These are phyloP conservation scores for Vachellia pachyceras DNA, from an alignment of 306 rosid genomes.

Conservation along the genomic window DNA sequence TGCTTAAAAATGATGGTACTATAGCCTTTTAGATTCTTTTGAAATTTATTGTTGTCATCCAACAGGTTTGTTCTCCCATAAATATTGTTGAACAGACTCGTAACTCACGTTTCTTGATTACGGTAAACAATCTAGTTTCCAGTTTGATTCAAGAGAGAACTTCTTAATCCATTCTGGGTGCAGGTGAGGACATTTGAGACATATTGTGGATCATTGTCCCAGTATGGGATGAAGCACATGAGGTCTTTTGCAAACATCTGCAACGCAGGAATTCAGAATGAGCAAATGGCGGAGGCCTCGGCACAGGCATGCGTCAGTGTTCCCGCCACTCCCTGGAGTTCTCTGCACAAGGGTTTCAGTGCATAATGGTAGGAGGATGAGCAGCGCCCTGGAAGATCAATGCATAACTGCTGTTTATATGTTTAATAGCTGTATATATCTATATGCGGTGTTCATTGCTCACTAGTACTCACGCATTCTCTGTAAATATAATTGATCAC, in stretches of 20 bases:
- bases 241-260: conserved; percentile 90
- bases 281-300: conserved; percentile 78
- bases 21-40: conserved; percentile 10
- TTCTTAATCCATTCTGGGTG: conserved; percentile 11
- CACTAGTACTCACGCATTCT: conserved; percentile 15
- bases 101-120: background rate
- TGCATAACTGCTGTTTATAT: conserved; percentile 26
- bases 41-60: conserved; percentile 19
- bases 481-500: conserved; percentile 49
- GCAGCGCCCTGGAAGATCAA: conserved; percentile 11
- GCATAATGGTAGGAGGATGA: conserved; percentile 47
- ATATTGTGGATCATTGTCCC: conserved; percentile 87
- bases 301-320: conserved; percentile 75
- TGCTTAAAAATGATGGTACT: conserved; percentile 80
- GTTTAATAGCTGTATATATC: conserved; percentile 13
- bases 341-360: conserved; percentile 76
- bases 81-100: conserved; percentile 10
- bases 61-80: background rate
- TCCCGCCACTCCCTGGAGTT: conserved; percentile 78
- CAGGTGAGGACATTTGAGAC: conserved; percentile 95
- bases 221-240: conserved; percentile 98
- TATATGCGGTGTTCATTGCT: conserved; percentile 2
- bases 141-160: conserved; percentile 11
- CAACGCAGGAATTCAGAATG: conserved; percentile 69
- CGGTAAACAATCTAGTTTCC: conserved; percentile 14